Evolutionary conservation across 441 rosid genomes (phyloP).

Genomic region (Erodium trifolium): DNA sequence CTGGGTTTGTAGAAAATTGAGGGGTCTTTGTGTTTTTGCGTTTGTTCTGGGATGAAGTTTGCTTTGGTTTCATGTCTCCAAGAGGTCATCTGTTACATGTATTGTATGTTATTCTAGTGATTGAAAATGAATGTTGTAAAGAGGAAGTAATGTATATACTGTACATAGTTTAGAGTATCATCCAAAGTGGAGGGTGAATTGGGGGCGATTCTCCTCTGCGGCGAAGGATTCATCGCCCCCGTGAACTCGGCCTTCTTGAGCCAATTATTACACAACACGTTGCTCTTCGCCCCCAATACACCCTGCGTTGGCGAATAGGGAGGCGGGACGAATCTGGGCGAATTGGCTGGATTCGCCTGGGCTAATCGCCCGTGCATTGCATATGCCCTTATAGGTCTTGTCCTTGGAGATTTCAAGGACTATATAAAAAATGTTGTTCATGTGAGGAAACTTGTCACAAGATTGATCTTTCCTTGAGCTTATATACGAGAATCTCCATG

Average conservation of each 20-base stretch:
- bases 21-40: neutral
- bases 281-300: no score
- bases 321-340: no score
- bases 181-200: no score
- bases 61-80: neutral
- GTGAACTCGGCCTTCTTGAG: no score
- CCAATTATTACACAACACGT: no score
- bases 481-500: no score
- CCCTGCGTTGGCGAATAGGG: no score
- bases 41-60: neutral
- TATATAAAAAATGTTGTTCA: neutral
- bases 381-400: neutral
- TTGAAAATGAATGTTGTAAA: neutral
- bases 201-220: no score
- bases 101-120: neutral
- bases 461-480: no score
- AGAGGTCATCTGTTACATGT: neutral
- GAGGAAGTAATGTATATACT: neutral
- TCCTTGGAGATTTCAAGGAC: neutral
- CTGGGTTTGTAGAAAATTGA: neutral
- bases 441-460: neutral
- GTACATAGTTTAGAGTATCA: neutral
- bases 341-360: no score
- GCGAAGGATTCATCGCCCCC: no score
- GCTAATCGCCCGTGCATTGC: no score